phyloP scores from a whole-genome alignment of 2,329 filamentous ascomycete species.

The Rhinocladiella similis region DNA sequence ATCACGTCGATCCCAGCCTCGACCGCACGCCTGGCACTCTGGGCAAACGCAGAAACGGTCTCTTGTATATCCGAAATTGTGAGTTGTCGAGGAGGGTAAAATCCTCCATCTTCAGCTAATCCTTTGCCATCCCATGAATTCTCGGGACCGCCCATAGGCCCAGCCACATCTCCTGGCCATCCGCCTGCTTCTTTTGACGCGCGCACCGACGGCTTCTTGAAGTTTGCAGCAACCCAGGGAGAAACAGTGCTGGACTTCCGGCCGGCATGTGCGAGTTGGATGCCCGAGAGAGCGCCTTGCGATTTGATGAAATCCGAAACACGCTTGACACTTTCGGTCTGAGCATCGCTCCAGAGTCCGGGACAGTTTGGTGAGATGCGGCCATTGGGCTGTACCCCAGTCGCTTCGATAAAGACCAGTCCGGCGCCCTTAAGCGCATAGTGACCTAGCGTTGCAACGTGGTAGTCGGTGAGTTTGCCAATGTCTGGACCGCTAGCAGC shows the following conservation, averaged over 20 bases:
- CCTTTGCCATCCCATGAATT: constrained; percentile 28
- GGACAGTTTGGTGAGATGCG: constrained; percentile 64
- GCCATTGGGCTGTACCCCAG: constrained; percentile 71
- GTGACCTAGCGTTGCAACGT: constrained; percentile 40
- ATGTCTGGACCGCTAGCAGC: constrained; percentile 33
- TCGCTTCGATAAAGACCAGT: constrained; percentile 67
- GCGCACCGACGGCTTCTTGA: constrained; percentile 25
- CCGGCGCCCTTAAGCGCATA: constrained; percentile 30
- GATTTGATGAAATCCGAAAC: constrained; percentile 78
- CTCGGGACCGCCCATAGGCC: constrained; percentile 25
- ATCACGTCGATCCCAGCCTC: constrained; percentile 74
- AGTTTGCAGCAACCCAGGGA: constrained; percentile 43
- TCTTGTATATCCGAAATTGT: constrained; percentile 34
- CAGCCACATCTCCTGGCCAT: constrained; percentile 29
- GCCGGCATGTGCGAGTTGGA: constrained; percentile 82
- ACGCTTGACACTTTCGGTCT: constrained; percentile 47
- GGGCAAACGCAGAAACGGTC: constrained; percentile 36
- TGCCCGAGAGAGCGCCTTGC: constrained; percentile 72
- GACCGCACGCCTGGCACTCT: constrained; percentile 59
- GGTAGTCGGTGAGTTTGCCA: constrained; percentile 46
- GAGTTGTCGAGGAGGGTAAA: constrained; percentile 29
- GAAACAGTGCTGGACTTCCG: constrained; percentile 60
- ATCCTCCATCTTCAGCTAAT: constrained; percentile 25
- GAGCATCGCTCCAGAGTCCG: constrained; percentile 38
- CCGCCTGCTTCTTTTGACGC: constrained; percentile 24